A percentile compares a stretch with the other conserved stretches of the same genome.
These are phyloP conservation scores for Taiwanofungus camphoratus DNA, from an alignment of 1,284 basidiomycete genomes.

Conservation along the genomic window DNA sequence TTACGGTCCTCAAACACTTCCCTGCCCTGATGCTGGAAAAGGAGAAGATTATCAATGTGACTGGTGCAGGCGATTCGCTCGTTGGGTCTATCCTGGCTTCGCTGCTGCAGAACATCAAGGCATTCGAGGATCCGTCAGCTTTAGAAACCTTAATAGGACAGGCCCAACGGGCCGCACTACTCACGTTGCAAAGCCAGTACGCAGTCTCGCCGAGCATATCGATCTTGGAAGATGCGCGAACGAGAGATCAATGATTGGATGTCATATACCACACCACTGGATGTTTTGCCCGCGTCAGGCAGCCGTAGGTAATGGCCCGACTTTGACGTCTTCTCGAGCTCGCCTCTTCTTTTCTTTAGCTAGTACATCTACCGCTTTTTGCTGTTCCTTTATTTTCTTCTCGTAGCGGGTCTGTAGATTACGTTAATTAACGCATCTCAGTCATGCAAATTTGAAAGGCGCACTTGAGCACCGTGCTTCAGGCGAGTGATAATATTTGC, in stretches of 20 bases:
- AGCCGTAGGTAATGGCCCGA: slow-evolving; percentile 42
- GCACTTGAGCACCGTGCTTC: slow-evolving; percentile 71
- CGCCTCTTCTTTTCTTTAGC: slow-evolving; percentile 44
- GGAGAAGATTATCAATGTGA: slow-evolving; percentile 63
- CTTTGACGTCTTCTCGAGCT: slow-evolving; percentile 50
- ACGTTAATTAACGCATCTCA: not conserved
- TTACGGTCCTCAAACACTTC: slow-evolving; percentile 67
- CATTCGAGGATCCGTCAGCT: slow-evolving; percentile 39
- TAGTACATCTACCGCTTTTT: slow-evolving; percentile 29
- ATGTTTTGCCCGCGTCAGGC: slow-evolving; percentile 2
- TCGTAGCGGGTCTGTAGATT: slow-evolving; percentile 57
- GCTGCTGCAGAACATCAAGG: slow-evolving; percentile 38
- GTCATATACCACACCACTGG: not conserved
- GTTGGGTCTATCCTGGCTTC: slow-evolving; percentile 70
- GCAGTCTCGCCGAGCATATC: slow-evolving; percentile 65
- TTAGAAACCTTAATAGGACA: slow-evolving; percentile 39
- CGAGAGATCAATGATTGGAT: slow-evolving; percentile 3
- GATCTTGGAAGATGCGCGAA: slow-evolving; percentile 16
- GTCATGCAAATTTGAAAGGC: slow-evolving; percentile 4
- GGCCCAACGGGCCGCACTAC: slow-evolving; percentile 60
- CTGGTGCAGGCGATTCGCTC: slow-evolving; percentile 88
- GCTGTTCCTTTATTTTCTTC: slow-evolving; percentile 41
- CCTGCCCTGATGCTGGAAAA: slow-evolving; percentile 45
- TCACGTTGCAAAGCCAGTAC: slow-evolving; percentile 53
- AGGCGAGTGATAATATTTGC: slow-evolving; percentile 72